A percentile compares a stretch with the other conserved stretches of the same genome.
phyloP scores from a whole-genome alignment of 305 asterid genomes.

The Plantago coronopus region DNA sequence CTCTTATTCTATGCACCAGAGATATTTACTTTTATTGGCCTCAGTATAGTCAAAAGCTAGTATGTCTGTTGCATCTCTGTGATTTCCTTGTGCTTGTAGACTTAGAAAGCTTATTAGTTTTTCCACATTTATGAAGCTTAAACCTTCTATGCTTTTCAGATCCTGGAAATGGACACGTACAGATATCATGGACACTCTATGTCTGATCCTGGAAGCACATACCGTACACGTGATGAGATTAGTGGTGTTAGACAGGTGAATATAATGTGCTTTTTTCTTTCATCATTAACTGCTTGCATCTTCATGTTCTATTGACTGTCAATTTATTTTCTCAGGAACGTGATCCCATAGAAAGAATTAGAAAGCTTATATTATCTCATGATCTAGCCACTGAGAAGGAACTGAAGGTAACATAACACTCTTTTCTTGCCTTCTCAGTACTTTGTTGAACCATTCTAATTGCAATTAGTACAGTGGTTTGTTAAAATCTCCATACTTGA shows the following conservation, averaged over 20 bases:
- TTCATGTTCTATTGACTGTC: conserved; percentile 1
- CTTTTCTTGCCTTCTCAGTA: conserved; percentile 10
- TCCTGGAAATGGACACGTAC: conserved; percentile 97
- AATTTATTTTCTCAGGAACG: conserved; percentile 61
- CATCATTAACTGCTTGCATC: conserved; percentile 10
- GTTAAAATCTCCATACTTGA: conserved; percentile 10
- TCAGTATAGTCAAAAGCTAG: too few species aligned
- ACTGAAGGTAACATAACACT: conserved; percentile 55
- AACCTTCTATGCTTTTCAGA: conserved; percentile 46
- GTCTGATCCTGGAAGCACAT: conserved; percentile 99
- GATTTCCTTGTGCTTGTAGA: conserved; percentile 6
- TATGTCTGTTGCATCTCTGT: background rate
- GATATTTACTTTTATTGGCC: too few species aligned
- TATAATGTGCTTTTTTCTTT: conserved; percentile 10
- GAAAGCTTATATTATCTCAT: conserved; percentile 71
- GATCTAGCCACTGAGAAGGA: conserved; percentile 85
- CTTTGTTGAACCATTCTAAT: conserved; percentile 9
- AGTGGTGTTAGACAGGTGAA: conserved; percentile 83
- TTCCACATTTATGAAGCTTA: conserved; percentile 20
- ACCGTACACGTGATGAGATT: conserved; percentile 95
- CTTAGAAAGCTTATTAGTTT: conserved; percentile 3
- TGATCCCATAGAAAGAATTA: conserved; percentile 88
- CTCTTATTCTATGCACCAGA: too few species aligned
- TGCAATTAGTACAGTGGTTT: background rate
- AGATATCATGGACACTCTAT: conserved; percentile 96